Conservation (phyloP, 1,139 yeast genomes). For the Kodamaea sp. region DNA sequence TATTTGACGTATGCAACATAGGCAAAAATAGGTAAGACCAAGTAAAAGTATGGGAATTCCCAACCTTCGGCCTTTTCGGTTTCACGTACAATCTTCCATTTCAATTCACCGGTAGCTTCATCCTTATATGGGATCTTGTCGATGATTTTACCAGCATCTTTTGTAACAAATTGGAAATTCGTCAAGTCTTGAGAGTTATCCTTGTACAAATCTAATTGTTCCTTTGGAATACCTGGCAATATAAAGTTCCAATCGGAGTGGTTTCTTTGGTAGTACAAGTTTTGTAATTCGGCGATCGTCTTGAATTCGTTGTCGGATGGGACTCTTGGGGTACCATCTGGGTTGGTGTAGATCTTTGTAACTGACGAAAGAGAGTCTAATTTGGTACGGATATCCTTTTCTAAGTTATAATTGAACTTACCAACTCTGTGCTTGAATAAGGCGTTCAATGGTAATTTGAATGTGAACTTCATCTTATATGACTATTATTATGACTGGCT, state of each 20-base stretch:
- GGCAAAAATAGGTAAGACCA: slow-evolving; percentile 60
- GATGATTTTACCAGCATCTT: slow-evolving; percentile 63
- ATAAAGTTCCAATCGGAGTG: slow-evolving; percentile 60
- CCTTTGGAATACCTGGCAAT: slow-evolving; percentile 50
- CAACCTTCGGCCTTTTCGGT: slow-evolving; percentile 78
- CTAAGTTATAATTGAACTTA: slow-evolving; percentile 41
- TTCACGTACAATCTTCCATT: slow-evolving; percentile 77
- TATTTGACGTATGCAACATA: slow-evolving; percentile 45
- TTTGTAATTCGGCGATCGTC: slow-evolving; percentile 69
- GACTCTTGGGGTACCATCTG: slow-evolving; percentile 73
- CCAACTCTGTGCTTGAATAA: slow-evolving; percentile 37
- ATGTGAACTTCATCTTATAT: slow-evolving; percentile 41
- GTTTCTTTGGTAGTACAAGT: slow-evolving; percentile 56
- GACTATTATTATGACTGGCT: background rate
- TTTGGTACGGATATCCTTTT: slow-evolving; percentile 41
- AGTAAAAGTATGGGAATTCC: slow-evolving; percentile 72
- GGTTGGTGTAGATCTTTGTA: slow-evolving; percentile 62
- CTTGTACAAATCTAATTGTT: slow-evolving; percentile 55
- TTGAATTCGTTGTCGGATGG: slow-evolving; percentile 73
- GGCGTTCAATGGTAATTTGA: slow-evolving; percentile 40
- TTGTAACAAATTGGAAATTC: slow-evolving; percentile 57
- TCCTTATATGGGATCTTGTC: slow-evolving; percentile 86
- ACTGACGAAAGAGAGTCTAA: slow-evolving; percentile 52
- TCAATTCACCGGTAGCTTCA: slow-evolving; percentile 70
- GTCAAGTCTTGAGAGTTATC: slow-evolving; percentile 64